Evolutionary conservation across 2,329 filamentous ascomycete genomes (phyloP), one percentile per base, ranked within the genome.

Genomic region (Ilyonectria sp.): DNA sequence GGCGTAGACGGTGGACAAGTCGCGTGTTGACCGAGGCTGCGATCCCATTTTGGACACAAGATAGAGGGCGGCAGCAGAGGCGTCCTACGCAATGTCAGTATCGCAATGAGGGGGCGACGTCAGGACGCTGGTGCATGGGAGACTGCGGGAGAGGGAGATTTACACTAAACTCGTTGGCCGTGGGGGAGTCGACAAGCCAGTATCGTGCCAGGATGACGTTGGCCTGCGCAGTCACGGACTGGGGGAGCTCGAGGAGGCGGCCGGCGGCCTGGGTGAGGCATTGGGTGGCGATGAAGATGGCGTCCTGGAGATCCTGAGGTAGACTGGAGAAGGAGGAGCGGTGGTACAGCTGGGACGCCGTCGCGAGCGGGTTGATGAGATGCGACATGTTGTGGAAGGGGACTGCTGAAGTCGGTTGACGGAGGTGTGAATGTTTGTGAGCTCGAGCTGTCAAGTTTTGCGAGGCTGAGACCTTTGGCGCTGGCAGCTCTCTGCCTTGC

Each of bases 211-310:
- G 89, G 0, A 96, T 82, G 46, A 98, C 90, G 76, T 95, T 93
- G 3, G 95, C 94, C 76, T 94, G 93, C 5, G 94, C 93, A 44
- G 96, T 93, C 44, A 94, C 90, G 73, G 94, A 93, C 78, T 97
- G 94, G 7, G 94, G 93, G 44, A 98, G 86, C 54, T 93, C 90
- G 3, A 99, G 87, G 19, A 98, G 88, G 57, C 97, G 87, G 33
- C 93, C 93, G 11, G 93, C 92, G 23, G 92, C 90, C 80, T 96
- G 93, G 3, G 92, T 93, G 49, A 95, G 87, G 73, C 89, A 88
- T 77, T 93, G 90, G 40, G 92, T 91, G 60, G 91, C 87, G 79
- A 91, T 92, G 74, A 92, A 91, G 69, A 95, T 85, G 69, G 89
- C 87, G 76, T 93, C 90, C 79, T 93, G 92, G 15, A 95, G 84